Evolutionary conservation across 768 basidiomycete genomes (phyloP), one percentile per base, ranked within the genome.

Genomic region (Pholiota microspora): DNA sequence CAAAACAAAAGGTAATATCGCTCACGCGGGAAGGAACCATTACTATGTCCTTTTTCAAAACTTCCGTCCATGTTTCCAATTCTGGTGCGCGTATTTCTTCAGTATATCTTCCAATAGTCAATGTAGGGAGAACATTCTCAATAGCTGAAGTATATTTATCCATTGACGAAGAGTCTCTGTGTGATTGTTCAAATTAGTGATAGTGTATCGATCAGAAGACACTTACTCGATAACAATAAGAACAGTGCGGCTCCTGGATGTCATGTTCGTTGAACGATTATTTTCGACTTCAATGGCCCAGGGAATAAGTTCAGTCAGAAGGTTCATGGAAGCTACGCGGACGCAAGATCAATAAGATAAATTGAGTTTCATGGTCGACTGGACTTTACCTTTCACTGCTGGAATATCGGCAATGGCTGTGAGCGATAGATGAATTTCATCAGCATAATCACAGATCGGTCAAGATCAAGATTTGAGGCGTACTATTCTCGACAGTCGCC

Each of bases 21-120:
- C 74, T 67, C 55, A 76, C 81, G 45, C 72, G 67, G 4, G 72
- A 65, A 21, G 74, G 65, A n/a, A 70, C 69, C 34, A 82, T 64
- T 38, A 79, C 61, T 16, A 79, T 67, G 53, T 64, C 62, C 16
- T 60, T 63, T 51, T 56, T 66, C 27, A 63, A 51, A 34, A 61
- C 21, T 40, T 63, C 56, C 7, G 51, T 31, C 63, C 62, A 63
- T 13, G 45, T 51, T 45, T 57, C 56, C 3, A 53, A 15, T 35
- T 63, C 66, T 28, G 65, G 63, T 7, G 32, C 53, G 56, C 60
- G 62, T 36, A 42, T 58, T 36, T 58, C 62, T 55, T 57, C 66
- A 31, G 64, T 62, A 48, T 67, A 71, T 51, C 61, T 67, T 45
- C 62, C 67, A 38, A 73, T 35, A 9, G 56, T 54, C 23, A 68